phyloP scores from a whole-genome alignment of 768 basidiomycete species.

The Multifurca ochricompacta region DNA sequence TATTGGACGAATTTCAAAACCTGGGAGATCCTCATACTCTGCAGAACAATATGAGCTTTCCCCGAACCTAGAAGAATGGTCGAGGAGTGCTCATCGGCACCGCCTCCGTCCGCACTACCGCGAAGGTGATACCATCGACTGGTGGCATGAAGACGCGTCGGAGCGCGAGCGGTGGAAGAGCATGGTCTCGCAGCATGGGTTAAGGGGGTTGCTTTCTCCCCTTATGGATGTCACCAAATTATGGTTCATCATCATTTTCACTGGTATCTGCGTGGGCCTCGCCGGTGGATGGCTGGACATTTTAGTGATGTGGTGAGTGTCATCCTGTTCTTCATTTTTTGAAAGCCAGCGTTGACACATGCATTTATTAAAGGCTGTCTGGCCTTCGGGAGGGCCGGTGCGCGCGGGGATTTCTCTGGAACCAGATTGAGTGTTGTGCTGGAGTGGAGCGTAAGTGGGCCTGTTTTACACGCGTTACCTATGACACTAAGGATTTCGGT shows the following conservation, averaged over 20 bases:
- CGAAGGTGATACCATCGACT: slow-evolving; percentile 61
- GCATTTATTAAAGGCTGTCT: slow-evolving; percentile 43
- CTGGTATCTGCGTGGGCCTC: slow-evolving; percentile 59
- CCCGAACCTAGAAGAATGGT: slow-evolving; percentile 15
- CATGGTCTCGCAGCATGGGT: slow-evolving; percentile 43
- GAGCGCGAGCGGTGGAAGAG: slow-evolving; percentile 50
- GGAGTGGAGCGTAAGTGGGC: slow-evolving; percentile 45
- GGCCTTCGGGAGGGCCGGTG: slow-evolving; percentile 66
- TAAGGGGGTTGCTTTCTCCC: slow-evolving; percentile 48
- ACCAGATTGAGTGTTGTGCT: slow-evolving; percentile 62
- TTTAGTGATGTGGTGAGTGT: slow-evolving; percentile 56
- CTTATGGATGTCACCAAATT: slow-evolving; percentile 49
- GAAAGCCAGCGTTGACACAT: background rate
- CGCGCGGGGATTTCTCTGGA: slow-evolving; percentile 62
- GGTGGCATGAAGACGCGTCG: slow-evolving; percentile 56
- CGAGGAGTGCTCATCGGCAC: slow-evolving; percentile 16
- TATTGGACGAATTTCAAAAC: background rate
- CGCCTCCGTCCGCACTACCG: slow-evolving; percentile 31
- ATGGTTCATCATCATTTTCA: slow-evolving; percentile 62
- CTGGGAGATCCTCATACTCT: background rate
- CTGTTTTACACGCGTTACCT: background rate
- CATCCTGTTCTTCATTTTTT: background rate
- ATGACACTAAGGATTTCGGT: slow-evolving; percentile 9
- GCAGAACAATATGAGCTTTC: slow-evolving; percentile 19
- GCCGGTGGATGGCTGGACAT: slow-evolving; percentile 69